Percentiles rank a stretch among this genome's conserved stretches.
phyloP scores from a whole-genome alignment of 2,329 filamentous ascomycete genomes.

The Acephala macrosclerotiorum region DNA sequence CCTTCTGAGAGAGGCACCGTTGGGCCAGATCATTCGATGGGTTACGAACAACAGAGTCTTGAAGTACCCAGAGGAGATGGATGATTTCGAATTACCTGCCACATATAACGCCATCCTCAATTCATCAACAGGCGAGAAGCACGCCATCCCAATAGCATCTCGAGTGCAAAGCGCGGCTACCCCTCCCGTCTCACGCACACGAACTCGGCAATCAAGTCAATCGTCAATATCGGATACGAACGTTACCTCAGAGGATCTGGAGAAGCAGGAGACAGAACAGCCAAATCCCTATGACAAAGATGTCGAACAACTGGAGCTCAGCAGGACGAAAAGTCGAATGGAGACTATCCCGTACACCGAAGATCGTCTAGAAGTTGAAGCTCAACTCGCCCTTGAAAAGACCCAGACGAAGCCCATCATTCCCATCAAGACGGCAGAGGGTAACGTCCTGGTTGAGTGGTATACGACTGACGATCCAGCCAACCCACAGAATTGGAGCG shows the following conservation, averaged over 20 bases:
- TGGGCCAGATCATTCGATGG: constrained; percentile 65
- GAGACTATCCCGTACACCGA: constrained; percentile 45
- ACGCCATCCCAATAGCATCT: constrained; percentile 10
- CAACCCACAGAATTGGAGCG: constrained; percentile 64
- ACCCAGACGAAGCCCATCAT: constrained; percentile 51
- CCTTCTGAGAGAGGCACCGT: constrained; percentile 61
- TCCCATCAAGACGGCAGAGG: constrained; percentile 53
- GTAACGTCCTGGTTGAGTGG: constrained; percentile 60
- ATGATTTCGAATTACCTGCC: constrained; percentile 59
- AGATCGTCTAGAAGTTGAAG: constrained; percentile 49
- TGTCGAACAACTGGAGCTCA: constrained; percentile 28
- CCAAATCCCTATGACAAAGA: constrained; percentile 29
- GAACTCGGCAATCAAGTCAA: constrained; percentile 30
- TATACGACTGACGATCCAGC: constrained; percentile 62
- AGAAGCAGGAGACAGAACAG: constrained; percentile 36
- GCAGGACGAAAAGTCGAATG: constrained; percentile 35
- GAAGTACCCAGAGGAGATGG: constrained; percentile 65
- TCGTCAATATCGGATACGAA: constrained; percentile 21
- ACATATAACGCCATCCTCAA: constrained; percentile 46
- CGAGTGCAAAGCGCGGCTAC: constrained; percentile 8
- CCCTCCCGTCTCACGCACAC: constrained; percentile 16
- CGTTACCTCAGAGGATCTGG: constrained; percentile 28
- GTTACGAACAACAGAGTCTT: constrained; percentile 59
- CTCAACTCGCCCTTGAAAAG: constrained; percentile 47
- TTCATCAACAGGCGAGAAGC: constrained; percentile 23